These are phyloP conservation scores for Codiaeum variegatum DNA, from an alignment of 441 rosid genomes.

Conservation along the genomic window DNA sequence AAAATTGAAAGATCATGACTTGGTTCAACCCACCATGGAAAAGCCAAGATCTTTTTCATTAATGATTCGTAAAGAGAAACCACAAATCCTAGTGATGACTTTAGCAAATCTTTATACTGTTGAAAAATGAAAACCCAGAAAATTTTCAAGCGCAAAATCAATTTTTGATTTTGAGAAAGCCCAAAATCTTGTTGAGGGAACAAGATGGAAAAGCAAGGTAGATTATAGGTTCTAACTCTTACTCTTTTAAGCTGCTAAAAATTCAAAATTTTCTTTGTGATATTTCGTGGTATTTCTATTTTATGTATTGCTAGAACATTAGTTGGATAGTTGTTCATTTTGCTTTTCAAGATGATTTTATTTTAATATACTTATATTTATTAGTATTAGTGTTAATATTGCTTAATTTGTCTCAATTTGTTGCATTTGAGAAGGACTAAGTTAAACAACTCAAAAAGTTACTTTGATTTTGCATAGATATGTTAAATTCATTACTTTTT, in stretches of 20 bases:
- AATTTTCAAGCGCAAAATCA: too few relatives aligned
- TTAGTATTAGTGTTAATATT: background rate
- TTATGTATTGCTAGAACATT: slow-evolving; percentile 50
- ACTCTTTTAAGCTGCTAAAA: slow-evolving; percentile 73
- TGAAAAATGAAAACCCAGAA: slow-evolving; percentile 32
- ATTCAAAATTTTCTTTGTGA: slow-evolving; percentile 54
- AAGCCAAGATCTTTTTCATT: slow-evolving; percentile 7
- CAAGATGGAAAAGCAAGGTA: slow-evolving; percentile 86
- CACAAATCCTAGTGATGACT: slow-evolving; percentile 1
- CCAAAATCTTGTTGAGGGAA: too few relatives aligned
- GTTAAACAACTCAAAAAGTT: background rate
- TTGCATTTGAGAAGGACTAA: background rate
- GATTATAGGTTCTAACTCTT: slow-evolving; percentile 81
- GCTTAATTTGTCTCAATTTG: background rate
- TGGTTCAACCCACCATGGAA: background rate
- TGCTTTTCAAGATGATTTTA: slow-evolving; percentile 30
- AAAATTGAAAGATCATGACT: slow-evolving; percentile 3
- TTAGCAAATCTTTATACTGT: background rate
- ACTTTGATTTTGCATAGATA: too few relatives aligned
- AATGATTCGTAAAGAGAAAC: background rate
- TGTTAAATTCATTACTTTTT: too few relatives aligned
- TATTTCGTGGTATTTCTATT: slow-evolving; percentile 50
- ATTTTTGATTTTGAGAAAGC: too few relatives aligned
- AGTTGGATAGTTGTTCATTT: slow-evolving; percentile 39
- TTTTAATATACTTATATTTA: background rate